Evolutionary conservation across 352 stramenopile species (phyloP).

Genomic region (Phytophthora quininea): DNA sequence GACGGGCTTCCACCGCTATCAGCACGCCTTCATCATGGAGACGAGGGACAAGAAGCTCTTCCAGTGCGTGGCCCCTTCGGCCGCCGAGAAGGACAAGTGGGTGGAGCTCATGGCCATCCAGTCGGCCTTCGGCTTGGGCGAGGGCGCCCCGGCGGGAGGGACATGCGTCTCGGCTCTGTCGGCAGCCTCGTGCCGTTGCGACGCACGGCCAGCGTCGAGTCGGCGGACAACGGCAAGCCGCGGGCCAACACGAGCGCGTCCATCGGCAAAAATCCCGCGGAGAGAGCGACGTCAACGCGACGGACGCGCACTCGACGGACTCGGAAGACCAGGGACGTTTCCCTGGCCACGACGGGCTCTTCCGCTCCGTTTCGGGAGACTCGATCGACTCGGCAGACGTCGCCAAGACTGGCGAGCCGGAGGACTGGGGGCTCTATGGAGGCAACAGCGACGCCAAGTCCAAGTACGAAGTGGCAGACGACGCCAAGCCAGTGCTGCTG

Average conservation of each 20-base stretch:
- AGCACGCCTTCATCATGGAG: slow-evolving; percentile 75
- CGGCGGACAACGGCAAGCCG: slow-evolving; percentile 20
- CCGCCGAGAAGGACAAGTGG: slow-evolving; percentile 65
- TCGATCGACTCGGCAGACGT: slow-evolving; percentile 28
- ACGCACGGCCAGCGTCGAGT: slow-evolving; percentile 32
- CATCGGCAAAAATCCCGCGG: slow-evolving; percentile 13
- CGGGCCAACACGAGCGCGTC: slow-evolving; percentile 28
- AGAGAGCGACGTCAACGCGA: slow-evolving; percentile 22
- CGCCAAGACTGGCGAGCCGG: slow-evolving; percentile 43
- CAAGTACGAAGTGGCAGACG: slow-evolving; percentile 56
- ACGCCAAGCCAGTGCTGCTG: slow-evolving; percentile 45
- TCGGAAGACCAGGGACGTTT: slow-evolving; percentile 25
- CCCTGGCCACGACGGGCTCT: slow-evolving; percentile 38
- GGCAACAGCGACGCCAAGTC: slow-evolving; percentile 33
- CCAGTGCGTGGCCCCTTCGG: slow-evolving; percentile 65
- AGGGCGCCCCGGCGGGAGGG: slow-evolving; percentile 12
- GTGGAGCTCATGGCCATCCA: slow-evolving; percentile 60
- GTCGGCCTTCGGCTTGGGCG: slow-evolving; percentile 30
- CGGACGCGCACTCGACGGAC: slow-evolving; percentile 31
- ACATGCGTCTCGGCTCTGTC: slow-evolving; percentile 31
- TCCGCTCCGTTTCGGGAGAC: slow-evolving; percentile 42
- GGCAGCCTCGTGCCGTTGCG: slow-evolving; percentile 32
- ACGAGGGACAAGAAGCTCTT: slow-evolving; percentile 77
- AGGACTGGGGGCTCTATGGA: slow-evolving; percentile 66
- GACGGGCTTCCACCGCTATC: slow-evolving; percentile 76